These are phyloP conservation scores for Thelonectria olida DNA, from an alignment of 2,329 filamentous ascomycete species.

Conservation along the genomic window DNA sequence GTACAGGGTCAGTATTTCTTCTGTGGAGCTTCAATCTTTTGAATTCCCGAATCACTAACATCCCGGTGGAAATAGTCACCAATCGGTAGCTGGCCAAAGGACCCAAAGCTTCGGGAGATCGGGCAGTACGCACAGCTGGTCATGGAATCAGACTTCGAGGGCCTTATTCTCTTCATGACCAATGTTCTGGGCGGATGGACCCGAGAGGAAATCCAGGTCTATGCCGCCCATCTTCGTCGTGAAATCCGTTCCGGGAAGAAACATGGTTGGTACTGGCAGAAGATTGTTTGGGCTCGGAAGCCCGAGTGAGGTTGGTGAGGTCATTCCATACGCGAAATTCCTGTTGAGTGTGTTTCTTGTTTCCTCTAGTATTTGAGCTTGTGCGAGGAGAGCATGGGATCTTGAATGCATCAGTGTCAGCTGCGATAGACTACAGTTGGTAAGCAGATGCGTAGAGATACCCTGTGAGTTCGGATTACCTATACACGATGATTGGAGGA, in stretches of 20 bases:
- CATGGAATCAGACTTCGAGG: slow-evolving; percentile 14
- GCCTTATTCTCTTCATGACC: slow-evolving; percentile 15
- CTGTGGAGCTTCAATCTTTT: background rate
- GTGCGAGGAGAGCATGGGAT: no score
- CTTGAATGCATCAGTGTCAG: no score
- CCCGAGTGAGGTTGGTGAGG: background rate
- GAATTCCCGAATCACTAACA: background rate
- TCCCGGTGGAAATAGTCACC: background rate
- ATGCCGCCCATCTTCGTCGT: slow-evolving; percentile 14
- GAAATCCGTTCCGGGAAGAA: slow-evolving; percentile 13
- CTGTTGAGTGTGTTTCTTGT: background rate
- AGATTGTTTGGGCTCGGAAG: slow-evolving; percentile 17
- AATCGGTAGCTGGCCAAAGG: slow-evolving; percentile 14
- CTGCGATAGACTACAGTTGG: no score
- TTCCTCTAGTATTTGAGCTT: background rate
- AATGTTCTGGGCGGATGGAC: slow-evolving; percentile 12
- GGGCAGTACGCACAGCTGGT: slow-evolving; percentile 15
- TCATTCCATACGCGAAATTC: background rate
- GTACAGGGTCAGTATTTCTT: slow-evolving; percentile 18
- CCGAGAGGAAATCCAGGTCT: slow-evolving; percentile 16
- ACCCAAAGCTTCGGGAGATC: slow-evolving; percentile 12
- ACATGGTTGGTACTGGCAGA: slow-evolving; percentile 6
- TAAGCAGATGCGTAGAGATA: no score
- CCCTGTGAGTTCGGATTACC: no score
- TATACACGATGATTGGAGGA: no score